These are phyloP conservation scores for Posidonia australis DNA, from an alignment of 106 monocot genomes.

Conservation along the genomic window DNA sequence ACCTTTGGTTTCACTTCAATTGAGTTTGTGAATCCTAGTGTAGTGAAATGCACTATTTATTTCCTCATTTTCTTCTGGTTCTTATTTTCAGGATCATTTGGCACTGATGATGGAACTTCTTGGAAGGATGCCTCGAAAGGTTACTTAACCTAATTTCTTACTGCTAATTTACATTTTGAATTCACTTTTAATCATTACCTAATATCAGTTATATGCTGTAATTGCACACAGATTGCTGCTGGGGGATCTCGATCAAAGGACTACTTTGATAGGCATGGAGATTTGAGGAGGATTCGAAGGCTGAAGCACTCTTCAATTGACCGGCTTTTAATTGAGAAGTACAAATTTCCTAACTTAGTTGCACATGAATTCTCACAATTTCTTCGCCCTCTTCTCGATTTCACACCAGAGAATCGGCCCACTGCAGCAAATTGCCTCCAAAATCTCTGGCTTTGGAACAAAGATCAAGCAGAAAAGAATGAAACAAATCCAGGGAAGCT, in stretches of 20 bases:
- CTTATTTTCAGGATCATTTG: constrained; percentile 74
- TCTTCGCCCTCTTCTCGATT: constrained; percentile 73
- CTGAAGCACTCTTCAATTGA: constrained; percentile 63
- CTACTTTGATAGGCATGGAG: constrained; percentile 77
- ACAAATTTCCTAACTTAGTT: constrained; percentile 52
- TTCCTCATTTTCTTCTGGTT: not conserved
- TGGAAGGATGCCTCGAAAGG: constrained; percentile 84
- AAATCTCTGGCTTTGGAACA: constrained; percentile 47
- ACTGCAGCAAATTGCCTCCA: constrained; percentile 54
- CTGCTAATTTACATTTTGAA: not conserved
- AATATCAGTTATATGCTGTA: not conserved
- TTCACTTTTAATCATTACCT: not conserved
- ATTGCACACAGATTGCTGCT: constrained; percentile 46
- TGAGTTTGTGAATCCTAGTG: no score
- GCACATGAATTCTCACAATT: constrained; percentile 51
- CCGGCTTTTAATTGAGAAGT: constrained; percentile 51
- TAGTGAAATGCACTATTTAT: not conserved
- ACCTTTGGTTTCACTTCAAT: no score
- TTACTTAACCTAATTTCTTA: constrained; percentile 2
- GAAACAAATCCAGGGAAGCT: constrained; percentile 1
- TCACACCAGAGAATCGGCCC: constrained; percentile 68
- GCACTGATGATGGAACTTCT: constrained; percentile 96
- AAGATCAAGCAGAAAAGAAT: not conserved
- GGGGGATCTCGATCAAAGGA: constrained; percentile 76
- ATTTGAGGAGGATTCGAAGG: constrained; percentile 77